Conservation (phyloP, 306 rosid genomes). For the Begonia peltatifolia region DNA sequence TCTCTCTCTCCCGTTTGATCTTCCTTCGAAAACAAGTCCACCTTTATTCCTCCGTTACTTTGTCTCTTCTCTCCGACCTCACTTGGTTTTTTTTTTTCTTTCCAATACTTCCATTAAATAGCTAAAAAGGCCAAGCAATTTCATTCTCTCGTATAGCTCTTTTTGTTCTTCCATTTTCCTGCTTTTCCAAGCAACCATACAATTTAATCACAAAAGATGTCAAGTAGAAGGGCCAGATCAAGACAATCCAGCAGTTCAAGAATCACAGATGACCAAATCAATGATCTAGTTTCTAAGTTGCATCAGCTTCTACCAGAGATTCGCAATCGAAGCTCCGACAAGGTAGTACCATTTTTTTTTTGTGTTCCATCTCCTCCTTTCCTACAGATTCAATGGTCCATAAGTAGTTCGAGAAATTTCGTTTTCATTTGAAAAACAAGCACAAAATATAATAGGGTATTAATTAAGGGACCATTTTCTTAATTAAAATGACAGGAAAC, state of each 20-base stretch:
- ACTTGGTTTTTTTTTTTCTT: background rate
- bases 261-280: constrained; percentile 90
- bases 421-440: too few species aligned
- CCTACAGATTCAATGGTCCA: too few species aligned
- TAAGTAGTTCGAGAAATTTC: too few species aligned
- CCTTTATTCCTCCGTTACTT: background rate
- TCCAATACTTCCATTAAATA: background rate
- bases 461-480: too few species aligned
- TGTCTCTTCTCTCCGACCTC: background rate
- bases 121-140: background rate
- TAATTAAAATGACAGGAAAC: too few species aligned
- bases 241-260: constrained; percentile 57
- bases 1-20: background rate
- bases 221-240: constrained; percentile 15
- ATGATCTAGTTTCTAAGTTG: constrained; percentile 85
- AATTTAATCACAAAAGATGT: constrained; percentile 1
- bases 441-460: too few species aligned
- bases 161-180: background rate
- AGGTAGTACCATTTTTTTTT: constrained; percentile 20
- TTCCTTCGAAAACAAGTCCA: background rate
- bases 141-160: background rate
- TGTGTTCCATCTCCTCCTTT: too few species aligned
- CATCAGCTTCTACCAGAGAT: constrained; percentile 96
- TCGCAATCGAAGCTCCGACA: constrained; percentile 64
- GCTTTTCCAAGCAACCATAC: background rate